phyloP scores from a whole-genome alignment of 1,139 yeast species.

The Scheffersomyces insectosa region DNA sequence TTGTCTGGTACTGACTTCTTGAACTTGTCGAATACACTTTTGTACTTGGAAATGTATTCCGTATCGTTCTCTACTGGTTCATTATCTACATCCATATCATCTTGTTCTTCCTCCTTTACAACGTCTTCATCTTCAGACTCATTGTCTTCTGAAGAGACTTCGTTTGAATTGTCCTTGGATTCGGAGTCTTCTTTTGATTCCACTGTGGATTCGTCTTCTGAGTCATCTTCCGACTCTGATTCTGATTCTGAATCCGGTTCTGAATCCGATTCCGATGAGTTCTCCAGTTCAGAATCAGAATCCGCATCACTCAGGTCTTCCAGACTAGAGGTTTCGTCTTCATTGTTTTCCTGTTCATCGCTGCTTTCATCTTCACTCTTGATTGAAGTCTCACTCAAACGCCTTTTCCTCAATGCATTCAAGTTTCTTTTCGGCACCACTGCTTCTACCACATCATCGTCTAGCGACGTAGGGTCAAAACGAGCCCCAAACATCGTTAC shows the following conservation, averaged over 20 bases:
- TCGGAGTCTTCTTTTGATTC: background rate
- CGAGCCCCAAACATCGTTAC: constrained; percentile 60
- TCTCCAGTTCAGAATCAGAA: no score
- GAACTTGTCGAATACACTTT: constrained; percentile 30
- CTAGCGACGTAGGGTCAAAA: constrained; percentile 51
- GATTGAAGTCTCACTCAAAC: constrained; percentile 12
- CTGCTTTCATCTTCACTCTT: constrained; percentile 11
- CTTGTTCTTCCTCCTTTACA: constrained; percentile 3
- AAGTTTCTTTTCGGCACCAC: constrained; percentile 9
- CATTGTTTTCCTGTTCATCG: constrained; percentile 9
- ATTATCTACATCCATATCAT: constrained; percentile 6
- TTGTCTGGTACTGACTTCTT: constrained; percentile 15
- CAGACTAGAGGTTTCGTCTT: background rate
- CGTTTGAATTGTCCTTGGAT: background rate
- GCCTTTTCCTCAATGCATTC: constrained; percentile 16
- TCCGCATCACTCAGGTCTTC: constrained; percentile 8
- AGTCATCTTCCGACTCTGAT: background rate
- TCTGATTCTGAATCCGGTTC: background rate
- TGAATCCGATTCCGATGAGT: no score
- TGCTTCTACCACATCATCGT: constrained; percentile 11
- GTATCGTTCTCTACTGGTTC: constrained; percentile 11
- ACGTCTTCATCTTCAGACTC: constrained; percentile 6
- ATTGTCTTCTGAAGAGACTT: constrained; percentile 4
- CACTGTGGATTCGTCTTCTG: background rate
- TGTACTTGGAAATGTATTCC: constrained; percentile 31